A percentile compares a stretch with the other conserved stretches of the same genome.
Conservation (phyloP, 192 early-diverging fungal species). For the Mortierella claussenii region DNA sequence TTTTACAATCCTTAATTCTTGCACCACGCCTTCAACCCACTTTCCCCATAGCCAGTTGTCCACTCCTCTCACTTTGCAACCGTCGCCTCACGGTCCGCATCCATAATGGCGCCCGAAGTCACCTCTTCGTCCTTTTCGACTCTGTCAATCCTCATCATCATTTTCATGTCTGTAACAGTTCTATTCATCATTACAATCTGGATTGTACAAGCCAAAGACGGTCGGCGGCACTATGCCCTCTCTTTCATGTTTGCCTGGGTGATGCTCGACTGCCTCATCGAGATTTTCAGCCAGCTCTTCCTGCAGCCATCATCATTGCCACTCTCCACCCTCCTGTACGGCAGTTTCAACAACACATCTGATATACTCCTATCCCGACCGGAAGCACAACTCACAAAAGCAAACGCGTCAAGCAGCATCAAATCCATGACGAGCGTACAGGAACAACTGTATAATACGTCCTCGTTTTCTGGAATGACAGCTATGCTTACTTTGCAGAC, state of each 20-base stretch:
- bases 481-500: not conserved
- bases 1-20: too few relatives aligned
- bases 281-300: slow-evolving; percentile 8
- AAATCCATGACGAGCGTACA: too few relatives aligned
- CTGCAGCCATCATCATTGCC: not conserved
- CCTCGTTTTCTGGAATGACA: slow-evolving; percentile 1
- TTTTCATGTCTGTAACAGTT: not conserved
- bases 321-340: not conserved
- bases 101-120: not conserved
- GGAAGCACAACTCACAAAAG: not conserved
- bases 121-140: too few relatives aligned
- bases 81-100: not conserved
- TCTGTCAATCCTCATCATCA: not conserved
- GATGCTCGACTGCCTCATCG: slow-evolving; percentile 3
- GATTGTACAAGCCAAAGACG: slow-evolving; percentile 12
- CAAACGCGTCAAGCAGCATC: not conserved
- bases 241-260: slow-evolving; percentile 35
- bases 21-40: not conserved
- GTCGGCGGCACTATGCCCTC: slow-evolving; percentile 23
- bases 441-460: too few relatives aligned
- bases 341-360: not conserved
- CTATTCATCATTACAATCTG: slow-evolving; percentile 8
- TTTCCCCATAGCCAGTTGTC: not conserved
- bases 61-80: not conserved
- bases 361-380: too few relatives aligned